Conservation (phyloP, 257 asterid species). For the Petrea volubilis region DNA sequence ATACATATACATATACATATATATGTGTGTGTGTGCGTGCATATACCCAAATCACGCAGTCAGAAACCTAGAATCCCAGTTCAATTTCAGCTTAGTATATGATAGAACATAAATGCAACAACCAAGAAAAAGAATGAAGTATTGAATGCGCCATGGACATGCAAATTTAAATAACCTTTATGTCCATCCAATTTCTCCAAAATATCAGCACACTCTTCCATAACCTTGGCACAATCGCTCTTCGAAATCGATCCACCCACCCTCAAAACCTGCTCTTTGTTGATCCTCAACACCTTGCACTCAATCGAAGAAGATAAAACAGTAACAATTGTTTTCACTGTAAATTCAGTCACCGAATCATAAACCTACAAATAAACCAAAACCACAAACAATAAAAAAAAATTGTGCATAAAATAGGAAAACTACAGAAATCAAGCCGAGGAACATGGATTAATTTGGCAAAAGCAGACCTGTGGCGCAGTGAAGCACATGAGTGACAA, state of each 20-base stretch:
- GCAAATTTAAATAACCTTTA: constrained; percentile 38
- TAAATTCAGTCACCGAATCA: constrained; percentile 48
- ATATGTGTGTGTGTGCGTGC: too few relatives aligned
- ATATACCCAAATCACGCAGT: neutral
- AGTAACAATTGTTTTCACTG: constrained; percentile 51
- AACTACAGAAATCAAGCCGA: neutral
- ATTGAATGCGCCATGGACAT: neutral
- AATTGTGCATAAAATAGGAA: neutral
- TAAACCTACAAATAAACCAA: constrained; percentile 46
- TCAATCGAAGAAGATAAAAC: constrained; percentile 59
- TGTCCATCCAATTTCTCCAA: constrained; percentile 40
- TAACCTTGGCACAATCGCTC: constrained; percentile 38
- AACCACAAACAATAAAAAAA: neutral
- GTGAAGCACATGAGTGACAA: constrained; percentile 78
- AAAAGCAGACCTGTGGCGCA: constrained; percentile 59
- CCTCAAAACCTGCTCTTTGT: constrained; percentile 39
- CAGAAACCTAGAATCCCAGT: neutral
- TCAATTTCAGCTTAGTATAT: neutral
- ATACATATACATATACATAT: too few relatives aligned
- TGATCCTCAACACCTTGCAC: constrained; percentile 44
- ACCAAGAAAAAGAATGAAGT: neutral
- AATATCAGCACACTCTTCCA: constrained; percentile 49
- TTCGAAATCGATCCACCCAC: constrained; percentile 55
- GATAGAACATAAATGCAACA: neutral
- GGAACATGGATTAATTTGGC: neutral